A percentile compares a stretch with the other conserved stretches of the same genome.
phyloP scores from a whole-genome alignment of 441 rosid genomes.

The Metrosideros polymorpha region DNA sequence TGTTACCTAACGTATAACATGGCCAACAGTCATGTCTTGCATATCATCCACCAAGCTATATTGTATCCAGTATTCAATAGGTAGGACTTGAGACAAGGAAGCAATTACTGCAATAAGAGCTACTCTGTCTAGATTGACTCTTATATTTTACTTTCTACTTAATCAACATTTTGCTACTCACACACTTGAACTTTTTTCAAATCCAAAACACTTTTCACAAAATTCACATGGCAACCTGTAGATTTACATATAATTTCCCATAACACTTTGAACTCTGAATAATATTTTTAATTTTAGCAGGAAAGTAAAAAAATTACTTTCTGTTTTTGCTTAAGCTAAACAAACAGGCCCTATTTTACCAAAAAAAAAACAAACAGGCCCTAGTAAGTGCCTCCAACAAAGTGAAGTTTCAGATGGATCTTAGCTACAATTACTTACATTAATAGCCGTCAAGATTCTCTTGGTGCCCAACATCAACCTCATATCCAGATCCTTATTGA shows the following conservation, averaged over 20 bases:
- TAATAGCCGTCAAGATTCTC: slow-evolving; percentile 21
- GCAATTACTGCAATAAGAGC: background rate
- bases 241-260: background rate
- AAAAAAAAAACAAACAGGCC: background rate
- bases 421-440: slow-evolving; percentile 27
- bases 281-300: background rate
- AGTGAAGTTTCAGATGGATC: background rate
- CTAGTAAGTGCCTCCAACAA: background rate
- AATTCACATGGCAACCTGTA: background rate
- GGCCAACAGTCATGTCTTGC: background rate
- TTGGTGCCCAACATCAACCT: slow-evolving; percentile 42
- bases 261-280: background rate
- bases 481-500: slow-evolving; percentile 49
- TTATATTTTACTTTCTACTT: background rate
- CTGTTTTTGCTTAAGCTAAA: background rate
- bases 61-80: background rate
- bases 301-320: background rate
- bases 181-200: background rate
- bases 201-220: background rate
- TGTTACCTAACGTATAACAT: background rate
- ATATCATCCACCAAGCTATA: background rate
- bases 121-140: background rate
- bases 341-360: background rate
- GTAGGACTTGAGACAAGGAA: background rate
- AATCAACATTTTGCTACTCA: background rate